Conservation (phyloP, 2,329 filamentous ascomycete species). For the Trichophyton mentagrophytes region DNA sequence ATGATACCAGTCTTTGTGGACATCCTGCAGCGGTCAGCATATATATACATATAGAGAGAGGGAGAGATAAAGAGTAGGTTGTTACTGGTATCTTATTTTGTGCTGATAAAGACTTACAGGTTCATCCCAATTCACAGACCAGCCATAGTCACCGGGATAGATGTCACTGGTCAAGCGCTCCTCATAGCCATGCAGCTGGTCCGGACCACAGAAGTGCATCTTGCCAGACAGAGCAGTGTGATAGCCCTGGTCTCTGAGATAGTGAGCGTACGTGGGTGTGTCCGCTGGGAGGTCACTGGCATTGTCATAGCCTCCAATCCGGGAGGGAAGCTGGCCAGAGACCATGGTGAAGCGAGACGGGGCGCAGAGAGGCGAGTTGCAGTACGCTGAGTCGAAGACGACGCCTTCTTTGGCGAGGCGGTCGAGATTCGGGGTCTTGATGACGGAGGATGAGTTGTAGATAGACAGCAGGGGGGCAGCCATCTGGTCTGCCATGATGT, state of each 20-base stretch:
- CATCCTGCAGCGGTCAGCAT: conserved; percentile 20
- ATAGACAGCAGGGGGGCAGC: conserved; percentile 83
- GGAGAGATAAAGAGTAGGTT: neutral
- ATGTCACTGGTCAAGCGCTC: conserved; percentile 87
- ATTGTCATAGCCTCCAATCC: conserved; percentile 87
- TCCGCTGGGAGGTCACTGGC: conserved; percentile 73
- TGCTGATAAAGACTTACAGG: conserved; percentile 38
- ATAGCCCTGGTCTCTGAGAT: conserved; percentile 71
- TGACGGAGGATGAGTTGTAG: conserved; percentile 76
- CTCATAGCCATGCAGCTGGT: conserved; percentile 90
- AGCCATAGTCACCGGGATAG: conserved; percentile 87
- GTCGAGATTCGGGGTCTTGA: conserved; percentile 85
- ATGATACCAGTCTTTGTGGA: conserved; percentile 84
- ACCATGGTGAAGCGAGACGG: conserved; percentile 92
- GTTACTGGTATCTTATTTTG: neutral
- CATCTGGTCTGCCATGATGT: conserved; percentile 96
- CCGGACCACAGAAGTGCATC: conserved; percentile 80
- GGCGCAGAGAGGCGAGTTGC: conserved; percentile 82
- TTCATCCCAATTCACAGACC: conserved; percentile 92
- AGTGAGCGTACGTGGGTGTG: conserved; percentile 83
- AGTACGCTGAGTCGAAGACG: conserved; percentile 88
- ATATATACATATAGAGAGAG: neutral
- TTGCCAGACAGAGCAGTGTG: conserved; percentile 86
- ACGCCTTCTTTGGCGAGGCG: conserved; percentile 67
- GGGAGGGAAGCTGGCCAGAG: conserved; percentile 78